Evolutionary conservation across 768 basidiomycete genomes (phyloP).

Genomic region (Daedaleopsis nitida): DNA sequence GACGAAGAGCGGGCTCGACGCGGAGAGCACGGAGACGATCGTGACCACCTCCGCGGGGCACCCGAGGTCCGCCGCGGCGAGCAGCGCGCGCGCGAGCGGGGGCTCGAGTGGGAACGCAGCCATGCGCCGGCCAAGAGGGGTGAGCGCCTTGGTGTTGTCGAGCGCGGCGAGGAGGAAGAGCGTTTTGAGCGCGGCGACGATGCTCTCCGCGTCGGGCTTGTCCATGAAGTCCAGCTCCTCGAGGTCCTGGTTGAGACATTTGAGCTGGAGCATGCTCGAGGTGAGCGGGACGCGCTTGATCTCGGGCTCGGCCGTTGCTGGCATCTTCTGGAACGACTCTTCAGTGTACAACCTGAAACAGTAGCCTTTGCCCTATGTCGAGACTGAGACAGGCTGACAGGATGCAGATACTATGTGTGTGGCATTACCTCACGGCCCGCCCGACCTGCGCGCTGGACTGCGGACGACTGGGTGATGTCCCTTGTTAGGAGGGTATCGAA

Average conservation of each 20-base stretch:
- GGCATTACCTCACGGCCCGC: constrained; percentile 85
- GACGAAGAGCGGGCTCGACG: constrained; percentile 80
- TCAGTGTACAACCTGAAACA: constrained; percentile 96
- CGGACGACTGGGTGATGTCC: constrained; percentile 87
- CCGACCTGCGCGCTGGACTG: constrained; percentile 92
- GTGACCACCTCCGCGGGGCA: constrained; percentile 82
- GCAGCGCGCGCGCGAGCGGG: constrained; percentile 70
- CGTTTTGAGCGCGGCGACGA: constrained; percentile 62
- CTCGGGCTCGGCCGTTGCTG: constrained; percentile 76
- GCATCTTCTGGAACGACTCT: constrained; percentile 68
- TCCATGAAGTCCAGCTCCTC: constrained; percentile 90
- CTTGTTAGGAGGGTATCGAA: constrained; percentile 85
- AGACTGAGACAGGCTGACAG: background rate
- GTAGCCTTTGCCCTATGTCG: constrained; percentile 65
- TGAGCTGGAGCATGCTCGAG: constrained; percentile 82
- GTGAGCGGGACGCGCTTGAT: constrained; percentile 87
- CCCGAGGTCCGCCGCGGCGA: constrained; percentile 72
- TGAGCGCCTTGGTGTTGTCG: constrained; percentile 64
- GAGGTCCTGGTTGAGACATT: constrained; percentile 79
- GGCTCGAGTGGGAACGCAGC: constrained; percentile 94
- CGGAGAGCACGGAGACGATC: constrained; percentile 81
- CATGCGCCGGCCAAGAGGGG: constrained; percentile 79
- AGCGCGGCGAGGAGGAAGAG: constrained; percentile 84
- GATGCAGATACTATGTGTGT: background rate
- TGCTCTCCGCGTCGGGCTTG: constrained; percentile 69